Evolutionary conservation across 768 basidiomycete species (phyloP).

Genomic region (Tulasnella sp.): DNA sequence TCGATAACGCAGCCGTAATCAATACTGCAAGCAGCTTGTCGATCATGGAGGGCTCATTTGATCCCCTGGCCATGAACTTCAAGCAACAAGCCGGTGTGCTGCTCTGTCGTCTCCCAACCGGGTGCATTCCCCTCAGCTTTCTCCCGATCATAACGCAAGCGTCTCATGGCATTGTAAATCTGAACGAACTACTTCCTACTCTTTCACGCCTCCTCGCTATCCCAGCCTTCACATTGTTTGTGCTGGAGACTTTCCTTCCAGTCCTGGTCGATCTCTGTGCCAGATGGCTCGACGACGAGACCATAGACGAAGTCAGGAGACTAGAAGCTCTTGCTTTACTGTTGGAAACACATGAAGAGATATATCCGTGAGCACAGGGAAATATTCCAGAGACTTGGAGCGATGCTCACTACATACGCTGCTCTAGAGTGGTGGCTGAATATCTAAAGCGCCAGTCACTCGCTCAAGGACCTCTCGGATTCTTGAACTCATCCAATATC

Average conservation of each 20-base stretch:
- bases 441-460: slow-evolving; percentile 37
- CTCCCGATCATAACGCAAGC: neutral
- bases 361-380: slow-evolving; percentile 26
- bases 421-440: slow-evolving; percentile 44
- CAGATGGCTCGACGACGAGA: slow-evolving; percentile 54
- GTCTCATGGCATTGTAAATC: neutral
- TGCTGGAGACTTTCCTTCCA: slow-evolving; percentile 63
- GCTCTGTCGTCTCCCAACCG: neutral
- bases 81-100: neutral
- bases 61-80: neutral
- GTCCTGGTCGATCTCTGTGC: slow-evolving; percentile 70
- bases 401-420: slow-evolving; percentile 13
- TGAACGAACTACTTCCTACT: slow-evolving; percentile 35
- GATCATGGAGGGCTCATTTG: neutral
- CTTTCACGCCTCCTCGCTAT: slow-evolving; percentile 50
- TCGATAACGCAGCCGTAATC: too few species aligned
- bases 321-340: slow-evolving; percentile 26
- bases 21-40: too few species aligned
- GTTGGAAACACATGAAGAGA: slow-evolving; percentile 23
- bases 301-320: slow-evolving; percentile 32
- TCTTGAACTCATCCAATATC: slow-evolving; percentile 27
- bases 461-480: slow-evolving; percentile 43
- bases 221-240: slow-evolving; percentile 48
- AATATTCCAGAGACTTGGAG: neutral
- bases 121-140: neutral